A percentile compares a stretch with the other conserved stretches of the same genome.
These are phyloP conservation scores for Fusarium neocosmosporiellum DNA, from an alignment of 2,329 filamentous ascomycete species.

Conservation along the genomic window DNA sequence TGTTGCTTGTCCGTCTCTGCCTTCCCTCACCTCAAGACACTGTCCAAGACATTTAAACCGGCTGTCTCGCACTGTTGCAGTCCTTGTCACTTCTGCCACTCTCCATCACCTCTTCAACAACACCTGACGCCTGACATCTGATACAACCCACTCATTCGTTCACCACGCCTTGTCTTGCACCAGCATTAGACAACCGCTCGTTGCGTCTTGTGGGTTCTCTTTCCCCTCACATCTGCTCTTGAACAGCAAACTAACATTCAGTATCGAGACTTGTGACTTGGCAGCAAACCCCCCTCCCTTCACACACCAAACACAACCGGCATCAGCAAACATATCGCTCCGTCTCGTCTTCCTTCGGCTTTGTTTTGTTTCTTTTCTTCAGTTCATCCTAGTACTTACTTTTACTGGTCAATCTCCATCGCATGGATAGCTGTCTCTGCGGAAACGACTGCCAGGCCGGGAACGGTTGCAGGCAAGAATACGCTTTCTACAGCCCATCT, in stretches of 20 bases:
- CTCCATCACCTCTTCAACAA: constrained; percentile 10
- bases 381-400: no score
- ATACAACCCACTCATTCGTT: constrained; percentile 4
- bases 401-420: no score
- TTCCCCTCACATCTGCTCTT: constrained; percentile 1
- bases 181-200: constrained; percentile 14
- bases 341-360: no score
- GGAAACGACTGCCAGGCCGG: no score
- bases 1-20: background rate
- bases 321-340: no score
- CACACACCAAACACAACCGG: no score
- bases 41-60: constrained; percentile 31
- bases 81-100: background rate
- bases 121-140: constrained; percentile 18
- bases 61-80: constrained; percentile 15
- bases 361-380: no score
- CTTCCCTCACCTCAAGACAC: constrained; percentile 2
- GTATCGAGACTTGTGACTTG: constrained; percentile 13
- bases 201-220: constrained; percentile 22
- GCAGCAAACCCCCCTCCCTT: background rate
- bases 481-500: no score
- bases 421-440: no score
- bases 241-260: constrained; percentile 24
- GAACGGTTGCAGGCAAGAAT: no score
- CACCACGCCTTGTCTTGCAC: constrained; percentile 17